Base-by-base conservation (phyloP, 2,329 filamentous ascomycete genomes). In the Aspergillus cejpii region DNA sequence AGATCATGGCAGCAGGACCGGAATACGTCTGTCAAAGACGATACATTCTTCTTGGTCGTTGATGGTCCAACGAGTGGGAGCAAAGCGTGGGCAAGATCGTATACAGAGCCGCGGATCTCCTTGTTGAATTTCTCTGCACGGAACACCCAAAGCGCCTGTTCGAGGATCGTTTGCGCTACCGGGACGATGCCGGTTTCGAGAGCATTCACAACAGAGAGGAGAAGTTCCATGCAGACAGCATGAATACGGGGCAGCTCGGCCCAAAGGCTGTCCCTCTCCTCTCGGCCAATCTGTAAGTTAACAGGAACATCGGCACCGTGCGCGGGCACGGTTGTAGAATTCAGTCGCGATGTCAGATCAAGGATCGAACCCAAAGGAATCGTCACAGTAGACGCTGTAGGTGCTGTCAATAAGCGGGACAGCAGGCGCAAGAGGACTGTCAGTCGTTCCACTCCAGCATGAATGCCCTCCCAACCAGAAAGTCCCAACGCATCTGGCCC, bases 181-280 rank as follows among this genome's bases (percentile, higher is more conserved):
- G 87, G 71, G 11, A 81, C 57, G 29, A 79, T 74, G 47, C 75
- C 78, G 12, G 69, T 67, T 23, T 75, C 75, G 19, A 90, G 72
- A 8, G 84, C 76, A 43, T 73, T 64, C 17, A 80, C 61, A 37
- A 92, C 60, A 8, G 71, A 66, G 6, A 73, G 64, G 17, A 87
- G 67, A 1, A 94, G 66, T 17, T 77, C 66, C 43, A 94, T 69
- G n/a, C 80, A 77, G 11, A 84, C 80, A 11, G 81, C 67, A 58
- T 96, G 88, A 29, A 96, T 78, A 7, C 77, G 74, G 3, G 90
- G 86, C 8, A 96, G 74, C 14, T 79, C 73, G 37, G 77, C 71
- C 79, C 85, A 90, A 3, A 96, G 74, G 36, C 83, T 79, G 42
- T 94, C 87, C 49, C 84, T 83, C 66, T 96, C 91, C 39, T 94